Conservation (phyloP, 768 basidiomycete genomes). For the Russula dissimulans region DNA sequence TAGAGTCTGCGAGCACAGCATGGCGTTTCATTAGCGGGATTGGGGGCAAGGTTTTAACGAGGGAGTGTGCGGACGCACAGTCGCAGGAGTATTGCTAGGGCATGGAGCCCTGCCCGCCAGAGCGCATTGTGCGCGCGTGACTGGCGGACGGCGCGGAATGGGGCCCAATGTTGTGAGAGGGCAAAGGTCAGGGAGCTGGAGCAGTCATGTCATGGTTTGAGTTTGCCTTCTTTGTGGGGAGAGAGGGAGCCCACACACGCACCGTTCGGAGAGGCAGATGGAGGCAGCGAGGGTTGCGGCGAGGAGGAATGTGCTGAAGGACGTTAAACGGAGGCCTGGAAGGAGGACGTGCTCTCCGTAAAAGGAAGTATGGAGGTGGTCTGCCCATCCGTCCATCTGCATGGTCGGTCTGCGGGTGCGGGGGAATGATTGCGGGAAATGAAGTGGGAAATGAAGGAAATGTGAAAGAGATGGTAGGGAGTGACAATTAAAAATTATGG, state of each 20-base stretch:
- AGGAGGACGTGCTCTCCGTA: constrained; percentile 41
- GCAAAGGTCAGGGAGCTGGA: constrained; percentile 42
- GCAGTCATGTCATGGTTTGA: no score
- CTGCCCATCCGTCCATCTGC: constrained; percentile 39
- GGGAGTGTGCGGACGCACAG: constrained; percentile 36
- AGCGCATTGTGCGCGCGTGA: constrained; percentile 39
- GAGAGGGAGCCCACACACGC: constrained; percentile 2
- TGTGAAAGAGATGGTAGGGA: neutral
- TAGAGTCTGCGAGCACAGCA: constrained; percentile 39
- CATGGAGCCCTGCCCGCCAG: constrained; percentile 50
- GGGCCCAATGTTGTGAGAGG: constrained; percentile 40
- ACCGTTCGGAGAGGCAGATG: constrained; percentile 56
- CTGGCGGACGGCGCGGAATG: constrained; percentile 29
- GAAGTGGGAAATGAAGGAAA: neutral
- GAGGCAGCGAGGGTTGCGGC: constrained; percentile 35
- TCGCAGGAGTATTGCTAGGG: constrained; percentile 47
- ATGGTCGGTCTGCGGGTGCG: neutral
- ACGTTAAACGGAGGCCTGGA: constrained; percentile 34
- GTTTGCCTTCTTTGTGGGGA: neutral
- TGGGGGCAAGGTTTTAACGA: neutral
- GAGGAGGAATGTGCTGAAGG: constrained; percentile 39
- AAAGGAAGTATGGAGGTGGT: constrained; percentile 36
- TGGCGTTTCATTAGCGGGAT: neutral
- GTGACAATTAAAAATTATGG: no score
- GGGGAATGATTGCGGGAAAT: no score